phyloP scores from a whole-genome alignment of 2,329 filamentous ascomycete species.

The Aureobasidium vineae region DNA sequence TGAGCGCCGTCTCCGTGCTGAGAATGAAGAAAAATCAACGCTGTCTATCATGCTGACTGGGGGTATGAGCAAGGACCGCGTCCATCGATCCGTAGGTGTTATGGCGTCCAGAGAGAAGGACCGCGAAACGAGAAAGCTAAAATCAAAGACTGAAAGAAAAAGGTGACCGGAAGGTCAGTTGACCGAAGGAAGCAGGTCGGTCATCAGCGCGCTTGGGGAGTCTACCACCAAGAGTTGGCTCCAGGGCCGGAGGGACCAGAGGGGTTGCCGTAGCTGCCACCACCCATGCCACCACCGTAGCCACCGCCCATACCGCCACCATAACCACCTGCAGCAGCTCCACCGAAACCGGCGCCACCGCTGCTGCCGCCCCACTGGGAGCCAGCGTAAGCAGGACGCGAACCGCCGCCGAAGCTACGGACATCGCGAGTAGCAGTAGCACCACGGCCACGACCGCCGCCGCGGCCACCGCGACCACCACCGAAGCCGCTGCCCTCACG shows the following conservation, averaged over 20 bases:
- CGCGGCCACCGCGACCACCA: constrained; percentile 61
- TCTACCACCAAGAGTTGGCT: constrained; percentile 60
- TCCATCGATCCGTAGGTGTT: constrained; percentile 30
- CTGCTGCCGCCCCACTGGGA: constrained; percentile 51
- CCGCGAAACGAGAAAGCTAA: constrained; percentile 33
- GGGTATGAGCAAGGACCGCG: constrained; percentile 46
- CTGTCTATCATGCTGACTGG: constrained; percentile 52
- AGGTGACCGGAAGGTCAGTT: constrained; percentile 19
- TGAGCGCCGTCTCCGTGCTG: constrained; percentile 27
- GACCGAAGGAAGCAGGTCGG: background rate
- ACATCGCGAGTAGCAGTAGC: constrained; percentile 76
- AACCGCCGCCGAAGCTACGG: constrained; percentile 57
- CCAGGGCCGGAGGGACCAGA: constrained; percentile 59
- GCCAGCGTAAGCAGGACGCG: constrained; percentile 61
- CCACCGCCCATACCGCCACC: constrained; percentile 47
- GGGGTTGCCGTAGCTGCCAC: constrained; percentile 66
- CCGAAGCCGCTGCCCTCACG: constrained; percentile 84
- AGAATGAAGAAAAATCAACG: constrained; percentile 44
- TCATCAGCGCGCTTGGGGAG: constrained; percentile 14
- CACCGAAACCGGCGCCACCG: constrained; percentile 44
- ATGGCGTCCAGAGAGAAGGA: constrained; percentile 36
- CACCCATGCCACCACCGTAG: constrained; percentile 41
- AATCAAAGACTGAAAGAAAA: constrained; percentile 32
- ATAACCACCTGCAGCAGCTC: constrained; percentile 37
- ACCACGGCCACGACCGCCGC: constrained; percentile 71